Evolutionary conservation across 2,329 filamentous ascomycete species (phyloP), one percentile per base, ranked within the genome.

Genomic region (Phoma sp.): DNA sequence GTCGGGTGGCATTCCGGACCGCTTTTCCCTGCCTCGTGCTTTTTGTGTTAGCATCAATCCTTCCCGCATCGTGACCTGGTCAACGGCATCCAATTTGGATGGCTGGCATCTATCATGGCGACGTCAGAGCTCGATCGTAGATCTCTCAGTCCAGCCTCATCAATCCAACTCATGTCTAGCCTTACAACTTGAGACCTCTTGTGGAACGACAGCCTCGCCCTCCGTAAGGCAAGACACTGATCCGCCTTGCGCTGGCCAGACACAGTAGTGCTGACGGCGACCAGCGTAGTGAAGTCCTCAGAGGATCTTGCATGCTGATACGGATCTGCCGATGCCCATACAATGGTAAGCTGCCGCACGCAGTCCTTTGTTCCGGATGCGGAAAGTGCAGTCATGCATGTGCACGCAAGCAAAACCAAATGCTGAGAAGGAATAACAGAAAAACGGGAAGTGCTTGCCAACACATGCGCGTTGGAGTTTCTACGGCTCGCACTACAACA

Each of bases 301-400:
- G n/a, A n/a, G 7, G 18, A 21, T 20, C 5, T n/a, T 15, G 23
- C 2, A n/a, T 17, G 6, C 9, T 32, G 14, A 36, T 5, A 12
- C 15, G 10, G 9, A 42, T 37, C 17, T 47, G 33, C 4, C 20
- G 29, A 30, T 52, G 34, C 18, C n/a, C n/a, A 42, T 4, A 46
- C 29, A 34, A 36, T 30, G 21, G 12, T 29, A 26, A 36, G 48
- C 42, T 33, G 28, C 51, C 10, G 39, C 51, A 29, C 34, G 45
- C 40, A 36, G 34, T 48, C 23, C 47, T 53, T 59, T 59, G 53
- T 64, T 62, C 63, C 61, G 60, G 14, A 61, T 61, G 61, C 58
- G 56, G 61, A 59, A 59, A 54, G 20, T 18, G 38, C 23, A 5
- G 18, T 36, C 32, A 25, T 39, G 51, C 25, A 42, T 42, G 25